phyloP scores from a whole-genome alignment of 139 green algal genomes.

The Volvox africanus region DNA sequence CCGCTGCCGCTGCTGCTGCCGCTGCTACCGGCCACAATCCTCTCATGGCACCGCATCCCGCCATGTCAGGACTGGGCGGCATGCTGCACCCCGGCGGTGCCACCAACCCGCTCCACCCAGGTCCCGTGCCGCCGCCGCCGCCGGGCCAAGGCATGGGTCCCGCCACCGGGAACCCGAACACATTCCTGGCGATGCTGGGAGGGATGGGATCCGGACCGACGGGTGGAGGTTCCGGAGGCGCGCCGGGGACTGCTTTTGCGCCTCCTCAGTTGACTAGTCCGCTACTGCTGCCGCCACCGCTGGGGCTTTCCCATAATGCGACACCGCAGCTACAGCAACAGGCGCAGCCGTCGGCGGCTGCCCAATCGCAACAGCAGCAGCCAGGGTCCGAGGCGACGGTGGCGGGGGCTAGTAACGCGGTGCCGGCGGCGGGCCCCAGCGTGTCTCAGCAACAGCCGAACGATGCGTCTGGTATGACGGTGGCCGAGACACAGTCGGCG shows the following conservation, averaged over 20 bases:
- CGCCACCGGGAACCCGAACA: neutral
- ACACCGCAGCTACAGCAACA: neutral
- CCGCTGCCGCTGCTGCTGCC: neutral
- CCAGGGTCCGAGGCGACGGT: neutral
- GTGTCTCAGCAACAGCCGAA: neutral
- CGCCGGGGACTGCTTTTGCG: neutral
- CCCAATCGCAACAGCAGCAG: neutral
- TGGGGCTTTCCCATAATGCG: neutral
- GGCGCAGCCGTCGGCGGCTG: neutral
- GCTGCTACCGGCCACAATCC: neutral
- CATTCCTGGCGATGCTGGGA: slow-evolving; percentile 23
- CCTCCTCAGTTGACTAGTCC: neutral
- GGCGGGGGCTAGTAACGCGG: neutral
- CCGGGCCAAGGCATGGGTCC: neutral
- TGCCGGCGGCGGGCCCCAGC: neutral
- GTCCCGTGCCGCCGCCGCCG: neutral
- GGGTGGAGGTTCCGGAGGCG: neutral
- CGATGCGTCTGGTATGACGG: neutral
- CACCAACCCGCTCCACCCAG: neutral
- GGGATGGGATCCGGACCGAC: neutral
- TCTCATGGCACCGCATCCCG: neutral
- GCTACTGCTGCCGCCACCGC: neutral
- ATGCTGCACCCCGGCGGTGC: neutral
- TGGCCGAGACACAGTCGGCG: neutral
- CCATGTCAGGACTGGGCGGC: neutral